A percentile compares a stretch with the other conserved stretches of the same genome.
These are phyloP conservation scores for Scorias spongiosa DNA, from an alignment of 2,329 filamentous ascomycete species.

Conservation along the genomic window DNA sequence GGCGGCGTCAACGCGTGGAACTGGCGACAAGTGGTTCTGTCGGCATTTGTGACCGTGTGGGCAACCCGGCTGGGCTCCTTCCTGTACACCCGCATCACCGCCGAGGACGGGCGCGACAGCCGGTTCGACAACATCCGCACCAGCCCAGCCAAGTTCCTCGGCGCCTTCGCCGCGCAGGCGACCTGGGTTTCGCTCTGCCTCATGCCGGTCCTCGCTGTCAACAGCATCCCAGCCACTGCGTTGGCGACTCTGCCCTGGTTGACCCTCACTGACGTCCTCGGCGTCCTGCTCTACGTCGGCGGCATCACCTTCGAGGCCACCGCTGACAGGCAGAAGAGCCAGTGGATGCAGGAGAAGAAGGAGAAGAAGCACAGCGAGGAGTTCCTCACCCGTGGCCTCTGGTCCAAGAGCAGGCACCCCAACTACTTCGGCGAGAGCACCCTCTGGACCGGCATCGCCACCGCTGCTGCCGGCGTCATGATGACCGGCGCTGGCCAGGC, in stretches of 20 bases:
- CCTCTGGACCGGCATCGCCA: conserved; percentile 53
- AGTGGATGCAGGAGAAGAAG: conserved; percentile 46
- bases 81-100: conserved; percentile 46
- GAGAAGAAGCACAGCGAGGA: conserved; percentile 52
- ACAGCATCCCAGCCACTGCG: conserved; percentile 41
- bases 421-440: conserved; percentile 61
- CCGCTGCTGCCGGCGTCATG: conserved; percentile 42
- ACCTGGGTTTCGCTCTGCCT: conserved; percentile 54
- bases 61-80: conserved; percentile 46
- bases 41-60: conserved; percentile 45
- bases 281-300: conserved; percentile 41
- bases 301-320: conserved; percentile 46
- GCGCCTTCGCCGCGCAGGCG: conserved; percentile 45
- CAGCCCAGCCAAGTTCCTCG: conserved; percentile 37
- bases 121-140: conserved; percentile 41
- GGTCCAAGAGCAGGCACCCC: conserved; percentile 46
- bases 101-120: conserved; percentile 42
- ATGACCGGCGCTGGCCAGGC: conserved; percentile 38
- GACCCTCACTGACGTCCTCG: conserved; percentile 39
- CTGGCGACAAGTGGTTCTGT: conserved; percentile 46
- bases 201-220: conserved; percentile 49
- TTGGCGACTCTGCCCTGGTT: conserved; percentile 36
- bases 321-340: conserved; percentile 49
- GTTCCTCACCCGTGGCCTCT: conserved; percentile 49
- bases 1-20: conserved; percentile 34